phyloP scores from a whole-genome alignment of 2,329 filamentous ascomycete species.

The Phialophora expanda region DNA sequence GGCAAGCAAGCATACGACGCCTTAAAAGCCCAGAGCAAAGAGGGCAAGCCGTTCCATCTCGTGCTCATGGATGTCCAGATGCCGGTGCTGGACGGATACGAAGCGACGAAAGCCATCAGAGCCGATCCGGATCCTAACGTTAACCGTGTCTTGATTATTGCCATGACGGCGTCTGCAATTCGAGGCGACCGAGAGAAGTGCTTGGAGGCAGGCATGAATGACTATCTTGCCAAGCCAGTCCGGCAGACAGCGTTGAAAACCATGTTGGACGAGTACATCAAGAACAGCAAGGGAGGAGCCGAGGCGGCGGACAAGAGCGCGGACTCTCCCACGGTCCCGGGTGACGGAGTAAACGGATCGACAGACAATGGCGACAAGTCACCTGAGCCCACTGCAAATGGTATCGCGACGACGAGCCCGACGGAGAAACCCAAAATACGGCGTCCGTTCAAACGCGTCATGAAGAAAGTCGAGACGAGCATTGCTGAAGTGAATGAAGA shows the following conservation, averaged over 20 bases:
- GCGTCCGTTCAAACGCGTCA: conserved; percentile 35
- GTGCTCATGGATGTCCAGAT: conserved; percentile 58
- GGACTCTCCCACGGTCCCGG: conserved; percentile 15
- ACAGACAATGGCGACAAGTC: conserved; percentile 17
- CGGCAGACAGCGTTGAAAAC: conserved; percentile 82
- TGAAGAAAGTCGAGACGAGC: conserved; percentile 32
- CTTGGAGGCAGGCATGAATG: conserved; percentile 95
- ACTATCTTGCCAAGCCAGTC: conserved; percentile 96
- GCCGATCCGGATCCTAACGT: conserved; percentile 75
- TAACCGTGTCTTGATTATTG: conserved; percentile 85
- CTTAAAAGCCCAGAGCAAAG: conserved; percentile 39
- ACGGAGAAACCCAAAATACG: conserved; percentile 31
- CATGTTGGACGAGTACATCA: conserved; percentile 74
- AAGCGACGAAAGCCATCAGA: conserved; percentile 55
- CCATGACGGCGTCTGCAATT: conserved; percentile 95
- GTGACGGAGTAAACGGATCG: conserved; percentile 28
- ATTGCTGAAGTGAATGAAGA: conserved; percentile 21
- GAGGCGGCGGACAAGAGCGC: conserved; percentile 18
- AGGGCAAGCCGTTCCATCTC: conserved; percentile 50
- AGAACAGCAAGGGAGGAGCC: conserved; percentile 27
- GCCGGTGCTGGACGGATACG: conserved; percentile 57
- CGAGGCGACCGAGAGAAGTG: conserved; percentile 95
- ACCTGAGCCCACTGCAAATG: conserved; percentile 17
- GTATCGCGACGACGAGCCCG: conserved; percentile 13
- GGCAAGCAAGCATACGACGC: conserved; percentile 61